Percentiles rank a stretch among this genome's conserved stretches.
Conservation (phyloP, 2,329 filamentous ascomycete genomes). For the Colletotrichum trifolii region DNA sequence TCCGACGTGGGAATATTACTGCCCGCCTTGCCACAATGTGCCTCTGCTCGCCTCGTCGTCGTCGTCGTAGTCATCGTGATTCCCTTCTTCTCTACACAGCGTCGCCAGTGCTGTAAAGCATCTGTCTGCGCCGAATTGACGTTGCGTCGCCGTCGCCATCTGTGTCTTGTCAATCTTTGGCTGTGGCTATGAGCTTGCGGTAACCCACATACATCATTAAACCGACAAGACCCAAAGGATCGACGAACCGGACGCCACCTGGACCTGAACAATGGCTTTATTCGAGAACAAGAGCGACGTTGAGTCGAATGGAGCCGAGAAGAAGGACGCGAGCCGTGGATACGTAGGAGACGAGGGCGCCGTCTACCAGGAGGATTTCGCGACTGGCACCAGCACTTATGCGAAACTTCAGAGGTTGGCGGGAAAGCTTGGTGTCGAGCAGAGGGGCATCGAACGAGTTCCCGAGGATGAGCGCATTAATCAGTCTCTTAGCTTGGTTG, state of each 20-base stretch:
- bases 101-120: slow-evolving; percentile 23
- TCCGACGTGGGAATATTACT: slow-evolving; percentile 32
- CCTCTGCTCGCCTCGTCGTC: neutral
- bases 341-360: slow-evolving; percentile 20
- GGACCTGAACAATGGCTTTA: slow-evolving; percentile 17
- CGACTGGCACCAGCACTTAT: slow-evolving; percentile 36
- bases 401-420: slow-evolving; percentile 68
- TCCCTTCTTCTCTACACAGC: slow-evolving; percentile 12
- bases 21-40: slow-evolving; percentile 23
- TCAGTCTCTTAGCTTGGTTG: slow-evolving; percentile 72
- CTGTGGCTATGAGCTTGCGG: slow-evolving; percentile 23
- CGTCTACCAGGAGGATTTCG: slow-evolving; percentile 27
- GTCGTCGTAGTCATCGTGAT: slow-evolving; percentile 5
- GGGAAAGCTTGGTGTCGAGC: slow-evolving; percentile 74
- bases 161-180: neutral
- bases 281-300: slow-evolving; percentile 33
- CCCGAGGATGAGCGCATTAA: slow-evolving; percentile 76
- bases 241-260: slow-evolving; percentile 4
- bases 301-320: slow-evolving; percentile 29
- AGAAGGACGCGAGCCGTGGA: slow-evolving; percentile 27
- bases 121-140: slow-evolving; percentile 3
- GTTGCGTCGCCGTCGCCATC: neutral
- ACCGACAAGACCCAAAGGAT: slow-evolving; percentile 4
- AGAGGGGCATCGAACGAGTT: slow-evolving; percentile 80
- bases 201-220: slow-evolving; percentile 4